Percentiles rank a stretch among this genome's conserved stretches.
Conservation (phyloP, 208 protist genomes). For the Lotmaria passim region DNA sequence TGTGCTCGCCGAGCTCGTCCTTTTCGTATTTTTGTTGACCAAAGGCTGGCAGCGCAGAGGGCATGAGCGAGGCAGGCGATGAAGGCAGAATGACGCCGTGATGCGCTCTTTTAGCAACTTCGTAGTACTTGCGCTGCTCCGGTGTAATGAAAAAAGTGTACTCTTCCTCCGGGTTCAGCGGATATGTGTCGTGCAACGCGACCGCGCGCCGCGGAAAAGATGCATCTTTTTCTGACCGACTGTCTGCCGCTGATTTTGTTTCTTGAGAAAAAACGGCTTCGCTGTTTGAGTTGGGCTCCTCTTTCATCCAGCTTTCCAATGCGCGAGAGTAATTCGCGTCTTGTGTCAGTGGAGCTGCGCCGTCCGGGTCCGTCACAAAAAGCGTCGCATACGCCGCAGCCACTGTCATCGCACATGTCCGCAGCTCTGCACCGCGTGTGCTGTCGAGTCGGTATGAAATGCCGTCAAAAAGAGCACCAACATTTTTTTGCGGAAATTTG, state of each 20-base stretch:
- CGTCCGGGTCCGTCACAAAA: constrained; percentile 39
- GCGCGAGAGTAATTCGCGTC: constrained; percentile 32
- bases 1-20: constrained; percentile 50
- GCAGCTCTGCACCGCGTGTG: constrained; percentile 31
- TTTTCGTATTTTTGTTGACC: constrained; percentile 44
- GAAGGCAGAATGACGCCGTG: neutral
- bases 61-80: neutral
- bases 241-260: neutral
- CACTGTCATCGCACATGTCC: constrained; percentile 33
- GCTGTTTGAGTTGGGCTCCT: constrained; percentile 13
- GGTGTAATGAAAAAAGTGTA: constrained; percentile 24
- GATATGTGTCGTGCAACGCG: constrained; percentile 11
- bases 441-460: constrained; percentile 52
- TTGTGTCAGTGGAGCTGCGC: constrained; percentile 28
- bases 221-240: neutral
- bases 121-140: neutral
- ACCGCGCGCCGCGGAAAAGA: constrained; percentile 2
- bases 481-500: constrained; percentile 34
- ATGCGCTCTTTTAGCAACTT: neutral
- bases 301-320: constrained; percentile 36
- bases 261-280: neutral
- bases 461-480: constrained; percentile 51
- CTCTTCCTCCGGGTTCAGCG: constrained; percentile 31
- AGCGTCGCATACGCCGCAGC: constrained; percentile 45
- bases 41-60: constrained; percentile 29